These are phyloP conservation scores for Nakataea oryzae DNA, from an alignment of 2,329 filamentous ascomycete genomes.

Conservation along the genomic window DNA sequence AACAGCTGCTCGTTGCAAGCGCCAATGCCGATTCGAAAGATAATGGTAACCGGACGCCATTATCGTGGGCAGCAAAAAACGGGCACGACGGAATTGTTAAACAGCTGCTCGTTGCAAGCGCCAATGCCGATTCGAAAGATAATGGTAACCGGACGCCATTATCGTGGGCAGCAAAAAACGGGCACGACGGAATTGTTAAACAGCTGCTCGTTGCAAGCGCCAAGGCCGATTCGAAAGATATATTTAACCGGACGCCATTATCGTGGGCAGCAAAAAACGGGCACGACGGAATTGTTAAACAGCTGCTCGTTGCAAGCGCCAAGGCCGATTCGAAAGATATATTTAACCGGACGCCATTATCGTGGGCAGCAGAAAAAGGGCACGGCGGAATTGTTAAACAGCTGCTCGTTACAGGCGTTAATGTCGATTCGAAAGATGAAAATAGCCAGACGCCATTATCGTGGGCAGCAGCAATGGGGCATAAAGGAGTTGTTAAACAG, in stretches of 20 bases:
- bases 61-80: not conserved
- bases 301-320: not conserved
- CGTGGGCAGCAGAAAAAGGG: not conserved
- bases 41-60: not conserved
- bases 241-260: not conserved
- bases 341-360: not conserved
- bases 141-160: not conserved
- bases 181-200: not conserved
- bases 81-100: not conserved
- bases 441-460: not conserved
- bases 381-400: not conserved
- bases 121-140: not conserved
- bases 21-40: not conserved
- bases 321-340: not conserved
- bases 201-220: not conserved
- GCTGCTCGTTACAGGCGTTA: not conserved
- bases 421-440: not conserved
- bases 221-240: not conserved
- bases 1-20: not conserved
- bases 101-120: not conserved
- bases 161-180: not conserved
- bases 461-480: not conserved
- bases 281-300: not conserved
- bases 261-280: not conserved
- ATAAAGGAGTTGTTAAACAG: not conserved